Evolutionary conservation across 164 flowering plant genomes (phyloP).

Genomic region (Santalum album): DNA sequence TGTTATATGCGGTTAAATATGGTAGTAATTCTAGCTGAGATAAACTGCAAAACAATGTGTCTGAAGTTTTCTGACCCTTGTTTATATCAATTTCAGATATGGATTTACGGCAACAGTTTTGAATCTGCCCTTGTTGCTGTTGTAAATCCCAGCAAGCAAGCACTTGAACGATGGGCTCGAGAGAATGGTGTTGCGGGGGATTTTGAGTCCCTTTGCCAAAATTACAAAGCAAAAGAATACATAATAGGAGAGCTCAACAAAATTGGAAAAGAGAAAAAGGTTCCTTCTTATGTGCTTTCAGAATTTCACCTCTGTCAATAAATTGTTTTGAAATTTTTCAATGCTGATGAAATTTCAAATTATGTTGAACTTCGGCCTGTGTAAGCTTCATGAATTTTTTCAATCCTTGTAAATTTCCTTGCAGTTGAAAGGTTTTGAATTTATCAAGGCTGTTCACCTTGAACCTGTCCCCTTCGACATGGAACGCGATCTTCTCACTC

Average conservation of each 20-base stretch:
- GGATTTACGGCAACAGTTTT: constrained; percentile 4
- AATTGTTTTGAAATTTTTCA: background rate
- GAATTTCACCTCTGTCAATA: background rate
- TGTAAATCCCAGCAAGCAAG: constrained; percentile 13
- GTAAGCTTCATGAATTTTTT: background rate
- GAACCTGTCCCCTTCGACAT: constrained; percentile 90
- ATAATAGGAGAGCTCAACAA: constrained; percentile 69
- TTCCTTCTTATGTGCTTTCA: constrained; percentile 17
- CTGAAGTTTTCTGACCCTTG: background rate
- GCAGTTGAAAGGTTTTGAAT: constrained; percentile 97
- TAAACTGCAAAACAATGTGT: too few relatives aligned
- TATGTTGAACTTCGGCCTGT: too few relatives aligned
- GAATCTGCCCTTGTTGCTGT: constrained; percentile 22
- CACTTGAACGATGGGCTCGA: constrained; percentile 31
- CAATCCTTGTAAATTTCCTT: background rate
- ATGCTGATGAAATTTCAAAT: too few relatives aligned
- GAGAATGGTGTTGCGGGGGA: constrained; percentile 60
- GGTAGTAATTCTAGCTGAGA: too few relatives aligned
- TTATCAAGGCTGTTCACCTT: constrained; percentile 74
- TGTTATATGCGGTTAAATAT: too few relatives aligned
- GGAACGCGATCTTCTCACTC: constrained; percentile 93
- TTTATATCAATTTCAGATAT: constrained; percentile 1
- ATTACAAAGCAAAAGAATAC: constrained; percentile 69
- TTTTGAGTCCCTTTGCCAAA: constrained; percentile 61
- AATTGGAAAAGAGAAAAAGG: constrained; percentile 84